These are phyloP conservation scores for Fusarium zealandicum DNA, from an alignment of 2,329 filamentous ascomycete species.

Conservation along the genomic window DNA sequence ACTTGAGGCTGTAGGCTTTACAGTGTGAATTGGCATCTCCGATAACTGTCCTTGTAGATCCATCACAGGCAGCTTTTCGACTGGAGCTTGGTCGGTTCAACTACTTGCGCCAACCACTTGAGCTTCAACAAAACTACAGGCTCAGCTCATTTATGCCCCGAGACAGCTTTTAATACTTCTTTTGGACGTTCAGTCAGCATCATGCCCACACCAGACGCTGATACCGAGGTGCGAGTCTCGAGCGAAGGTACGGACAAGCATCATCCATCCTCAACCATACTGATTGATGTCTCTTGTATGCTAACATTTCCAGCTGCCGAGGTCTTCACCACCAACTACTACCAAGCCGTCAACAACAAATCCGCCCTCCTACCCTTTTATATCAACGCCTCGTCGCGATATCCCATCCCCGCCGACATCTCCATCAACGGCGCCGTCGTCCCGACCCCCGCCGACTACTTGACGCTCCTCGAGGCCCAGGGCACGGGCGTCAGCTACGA, in stretches of 20 bases:
- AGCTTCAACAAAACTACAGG: not conserved
- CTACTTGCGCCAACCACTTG: slow-evolving; percentile 35
- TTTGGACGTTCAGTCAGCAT: not conserved
- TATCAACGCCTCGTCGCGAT: slow-evolving; percentile 62
- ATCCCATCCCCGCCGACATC: slow-evolving; percentile 70
- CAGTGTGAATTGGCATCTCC: slow-evolving; percentile 24
- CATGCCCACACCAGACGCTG: slow-evolving; percentile 50
- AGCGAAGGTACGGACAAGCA: slow-evolving; percentile 52
- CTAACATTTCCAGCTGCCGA: slow-evolving; percentile 66
- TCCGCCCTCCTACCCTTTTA: slow-evolving; percentile 73
- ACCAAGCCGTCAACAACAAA: slow-evolving; percentile 74
- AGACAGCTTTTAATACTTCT: not conserved
- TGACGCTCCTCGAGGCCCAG: slow-evolving; percentile 72
- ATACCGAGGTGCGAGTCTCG: slow-evolving; percentile 55
- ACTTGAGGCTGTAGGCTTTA: not conserved
- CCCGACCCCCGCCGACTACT: slow-evolving; percentile 68
- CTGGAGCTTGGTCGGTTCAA: slow-evolving; percentile 10
- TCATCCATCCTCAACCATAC: not conserved
- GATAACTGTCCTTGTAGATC: slow-evolving; percentile 37
- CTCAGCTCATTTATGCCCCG: not conserved
- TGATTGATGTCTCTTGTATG: not conserved
- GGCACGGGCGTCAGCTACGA: slow-evolving; percentile 70
- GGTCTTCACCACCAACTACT: slow-evolving; percentile 76
- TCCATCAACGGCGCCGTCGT: slow-evolving; percentile 79
- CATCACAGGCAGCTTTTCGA: slow-evolving; percentile 20